A percentile compares a stretch with the other conserved stretches of the same genome.
Conservation (phyloP, 768 basidiomycete genomes). For the Termitomyces sp. region DNA sequence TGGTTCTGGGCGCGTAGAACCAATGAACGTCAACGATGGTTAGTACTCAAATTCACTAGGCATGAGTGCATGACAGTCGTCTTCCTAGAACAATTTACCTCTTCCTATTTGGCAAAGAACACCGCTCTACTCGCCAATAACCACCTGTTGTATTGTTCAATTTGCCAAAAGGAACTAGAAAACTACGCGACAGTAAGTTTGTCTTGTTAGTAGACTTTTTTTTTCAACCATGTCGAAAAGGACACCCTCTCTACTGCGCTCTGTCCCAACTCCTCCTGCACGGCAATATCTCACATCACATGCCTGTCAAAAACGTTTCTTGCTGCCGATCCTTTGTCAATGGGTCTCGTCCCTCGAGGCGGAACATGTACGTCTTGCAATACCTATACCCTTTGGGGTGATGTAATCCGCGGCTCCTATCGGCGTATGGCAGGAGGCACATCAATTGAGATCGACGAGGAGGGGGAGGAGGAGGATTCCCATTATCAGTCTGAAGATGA, state of each 20-base stretch:
- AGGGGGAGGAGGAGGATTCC: constrained; percentile 5
- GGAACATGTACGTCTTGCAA: constrained; percentile 51
- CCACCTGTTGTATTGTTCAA: constrained; percentile 33
- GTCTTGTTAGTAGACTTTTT: not conserved
- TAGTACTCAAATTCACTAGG: constrained; percentile 6
- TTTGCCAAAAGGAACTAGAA: constrained; percentile 39
- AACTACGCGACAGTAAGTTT: constrained; percentile 37
- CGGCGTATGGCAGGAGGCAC: constrained; percentile 38
- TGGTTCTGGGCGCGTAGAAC: constrained; percentile 50
- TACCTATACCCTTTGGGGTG: constrained; percentile 63
- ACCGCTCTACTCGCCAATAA: constrained; percentile 33
- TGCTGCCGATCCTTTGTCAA: constrained; percentile 13
- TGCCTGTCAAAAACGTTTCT: constrained; percentile 53
- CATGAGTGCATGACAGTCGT: not conserved
- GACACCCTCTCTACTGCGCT: constrained; percentile 46
- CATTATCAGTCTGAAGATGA: constrained; percentile 25
- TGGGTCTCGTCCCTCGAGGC: constrained; percentile 53
- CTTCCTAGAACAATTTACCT: constrained; percentile 41
- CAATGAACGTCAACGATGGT: constrained; percentile 60
- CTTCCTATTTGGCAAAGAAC: constrained; percentile 43
- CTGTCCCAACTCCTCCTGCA: constrained; percentile 49
- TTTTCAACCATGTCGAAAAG: constrained; percentile 23
- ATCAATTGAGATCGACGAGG: constrained; percentile 17
- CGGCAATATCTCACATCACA: constrained; percentile 47
- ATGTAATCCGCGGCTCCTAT: constrained; percentile 59